Evolutionary conservation across 306 rosid genomes (phyloP), one percentile per base, ranked within the genome.

Genomic region (Arachis hypogaea): DNA sequence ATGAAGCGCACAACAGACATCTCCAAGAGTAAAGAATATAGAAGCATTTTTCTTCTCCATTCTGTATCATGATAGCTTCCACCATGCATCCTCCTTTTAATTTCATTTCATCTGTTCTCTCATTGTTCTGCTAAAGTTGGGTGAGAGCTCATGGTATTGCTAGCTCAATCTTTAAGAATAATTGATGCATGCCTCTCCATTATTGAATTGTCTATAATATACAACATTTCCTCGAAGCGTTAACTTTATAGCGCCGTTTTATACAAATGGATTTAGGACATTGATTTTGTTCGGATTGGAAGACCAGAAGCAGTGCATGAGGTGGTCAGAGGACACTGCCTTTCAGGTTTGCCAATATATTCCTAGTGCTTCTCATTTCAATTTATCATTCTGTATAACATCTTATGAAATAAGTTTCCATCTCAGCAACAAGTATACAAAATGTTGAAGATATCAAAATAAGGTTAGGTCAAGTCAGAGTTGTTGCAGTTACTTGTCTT

Each of bases 401-500:
- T 76, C 64, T 79, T 77, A 67, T 80, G 68, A 69, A 56, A 54
- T 60, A 40, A 29, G 68, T 75, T 70, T 81, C 57, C 81, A 30
- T 78, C 47, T 69, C 86, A 91, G 97, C 73, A 66, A 78, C 73
- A 42, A 80, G 81, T 73, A 66, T 84, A 71, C 81, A 79, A 73
- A 78, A 78, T 64, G 91, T 94, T 71, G 91, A 89, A 72, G 90
- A 86, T 76, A 79, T 94, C 76, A 89, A 77, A 81, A 71, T 47
- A 74, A 85, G 92, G 80, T 72, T 94, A 71, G 91, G 87, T 63
- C 89, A 88, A 83, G 97, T 89, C 85, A 89, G 88, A 87, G 97
- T 94, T 74, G 92, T 94, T 58, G 98, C 96, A 63, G 94, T 89
- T 66, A 91, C 98, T 38, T 93, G 98, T 84, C 84, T 91, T 69